These are phyloP conservation scores for Colletotrichum acutatum DNA, from an alignment of 2,329 filamentous ascomycete species.

Conservation along the genomic window DNA sequence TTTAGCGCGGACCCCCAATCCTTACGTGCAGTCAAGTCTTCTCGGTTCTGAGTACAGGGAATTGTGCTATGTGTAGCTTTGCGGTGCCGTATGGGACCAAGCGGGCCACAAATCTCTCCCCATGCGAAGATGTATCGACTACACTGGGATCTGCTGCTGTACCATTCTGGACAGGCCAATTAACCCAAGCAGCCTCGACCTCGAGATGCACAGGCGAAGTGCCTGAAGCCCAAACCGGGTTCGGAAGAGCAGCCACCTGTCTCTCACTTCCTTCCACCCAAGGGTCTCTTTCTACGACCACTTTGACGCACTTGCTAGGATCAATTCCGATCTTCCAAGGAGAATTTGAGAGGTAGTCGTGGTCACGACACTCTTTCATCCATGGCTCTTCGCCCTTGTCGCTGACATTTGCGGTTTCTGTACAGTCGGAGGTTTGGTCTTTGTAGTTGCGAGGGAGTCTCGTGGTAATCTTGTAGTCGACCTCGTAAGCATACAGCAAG, in stretches of 20 bases:
- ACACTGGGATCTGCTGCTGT: conserved; percentile 30
- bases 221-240: conserved; percentile 45
- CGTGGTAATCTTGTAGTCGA: conserved; percentile 41
- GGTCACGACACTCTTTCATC: conserved; percentile 41
- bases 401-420: conserved; percentile 38
- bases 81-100: conserved; percentile 58
- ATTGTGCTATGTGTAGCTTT: conserved; percentile 58
- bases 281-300: conserved; percentile 35
- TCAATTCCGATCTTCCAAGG: conserved; percentile 46
- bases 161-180: conserved; percentile 9
- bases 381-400: conserved; percentile 35
- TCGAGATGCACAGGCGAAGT: conserved; percentile 45
- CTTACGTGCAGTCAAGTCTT: not conserved
- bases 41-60: conserved; percentile 41
- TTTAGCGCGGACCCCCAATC: no score
- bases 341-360: conserved; percentile 46
- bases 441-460: conserved; percentile 14
- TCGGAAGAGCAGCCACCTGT: conserved; percentile 41
- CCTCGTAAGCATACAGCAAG: conserved; percentile 54
- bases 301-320: conserved; percentile 17
- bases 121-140: conserved; percentile 45
- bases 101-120: not conserved
- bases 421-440: conserved; percentile 39
- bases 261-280: conserved; percentile 27
- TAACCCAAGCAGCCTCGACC: conserved; percentile 42